phyloP scores from a whole-genome alignment of 2,329 filamentous ascomycete genomes.

The Verruconis gallopava region DNA sequence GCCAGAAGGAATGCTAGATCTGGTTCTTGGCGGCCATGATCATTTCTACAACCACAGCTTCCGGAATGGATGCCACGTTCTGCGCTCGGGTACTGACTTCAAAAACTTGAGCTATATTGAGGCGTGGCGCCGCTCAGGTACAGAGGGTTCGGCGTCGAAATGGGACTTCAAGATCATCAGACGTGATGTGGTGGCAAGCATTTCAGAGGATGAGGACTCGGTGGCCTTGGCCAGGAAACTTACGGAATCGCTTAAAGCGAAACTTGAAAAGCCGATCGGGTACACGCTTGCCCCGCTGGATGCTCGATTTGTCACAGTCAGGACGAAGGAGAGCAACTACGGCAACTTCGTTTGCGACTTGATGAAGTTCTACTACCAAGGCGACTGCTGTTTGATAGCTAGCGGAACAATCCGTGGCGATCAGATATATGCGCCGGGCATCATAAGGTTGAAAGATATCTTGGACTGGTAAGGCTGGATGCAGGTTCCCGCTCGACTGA shows the following conservation, averaged over 20 bases:
- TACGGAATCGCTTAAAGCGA: slow-evolving; percentile 59
- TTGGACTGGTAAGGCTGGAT: slow-evolving; percentile 45
- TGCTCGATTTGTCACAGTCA: slow-evolving; percentile 72
- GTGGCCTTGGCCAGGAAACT: slow-evolving; percentile 52
- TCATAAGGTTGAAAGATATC: slow-evolving; percentile 68
- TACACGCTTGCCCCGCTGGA: slow-evolving; percentile 75
- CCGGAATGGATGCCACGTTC: slow-evolving; percentile 66
- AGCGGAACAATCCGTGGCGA: slow-evolving; percentile 78
- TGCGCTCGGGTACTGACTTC: slow-evolving; percentile 85
- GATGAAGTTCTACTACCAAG: slow-evolving; percentile 70
- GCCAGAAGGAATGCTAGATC: slow-evolving; percentile 60
- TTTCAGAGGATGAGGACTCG: slow-evolving; percentile 50
- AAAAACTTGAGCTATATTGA: slow-evolving; percentile 86
- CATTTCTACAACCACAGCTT: slow-evolving; percentile 73
- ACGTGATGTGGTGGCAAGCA: slow-evolving; percentile 56
- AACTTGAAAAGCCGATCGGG: slow-evolving; percentile 69
- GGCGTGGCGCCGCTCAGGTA: slow-evolving; percentile 42
- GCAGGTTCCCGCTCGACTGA: background rate
- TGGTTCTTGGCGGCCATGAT: slow-evolving; percentile 80
- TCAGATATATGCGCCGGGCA: slow-evolving; percentile 72
- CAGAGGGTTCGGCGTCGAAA: slow-evolving; percentile 28
- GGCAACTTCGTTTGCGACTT: slow-evolving; percentile 88
- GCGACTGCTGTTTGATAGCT: slow-evolving; percentile 76
- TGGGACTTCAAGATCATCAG: slow-evolving; percentile 74
- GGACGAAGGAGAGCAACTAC: slow-evolving; percentile 65